A percentile compares a stretch with the other conserved stretches of the same genome.
Evolutionary conservation across 1,284 basidiomycete species (phyloP).

Genomic region (Ustilago nuda): DNA sequence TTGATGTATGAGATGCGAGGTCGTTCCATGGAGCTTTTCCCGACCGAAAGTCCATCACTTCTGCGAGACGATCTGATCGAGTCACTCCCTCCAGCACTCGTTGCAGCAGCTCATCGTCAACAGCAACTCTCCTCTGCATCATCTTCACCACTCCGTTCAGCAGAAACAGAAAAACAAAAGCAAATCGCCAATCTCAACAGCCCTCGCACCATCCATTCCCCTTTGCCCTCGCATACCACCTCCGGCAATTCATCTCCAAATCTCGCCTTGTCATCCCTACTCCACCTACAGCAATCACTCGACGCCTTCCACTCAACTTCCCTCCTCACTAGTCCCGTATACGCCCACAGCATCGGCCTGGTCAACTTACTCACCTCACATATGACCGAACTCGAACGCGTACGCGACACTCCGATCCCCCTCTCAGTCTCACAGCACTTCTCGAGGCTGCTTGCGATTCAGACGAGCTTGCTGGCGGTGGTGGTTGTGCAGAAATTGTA

Average conservation of each 20-base stretch:
- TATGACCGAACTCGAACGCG: constrained; percentile 49
- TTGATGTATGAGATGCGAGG: constrained; percentile 51
- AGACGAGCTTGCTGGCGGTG: constrained; percentile 36
- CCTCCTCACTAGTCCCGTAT: constrained; percentile 27
- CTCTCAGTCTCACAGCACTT: constrained; percentile 38
- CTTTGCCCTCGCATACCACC: not conserved
- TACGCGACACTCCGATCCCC: constrained; percentile 51
- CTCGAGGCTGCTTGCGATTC: constrained; percentile 29
- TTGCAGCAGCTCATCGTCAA: constrained; percentile 14
- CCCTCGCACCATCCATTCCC: constrained; percentile 5
- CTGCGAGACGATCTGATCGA: constrained; percentile 28
- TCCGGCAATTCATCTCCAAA: constrained; percentile 10
- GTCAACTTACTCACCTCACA: constrained; percentile 41
- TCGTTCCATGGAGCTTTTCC: constrained; percentile 11
- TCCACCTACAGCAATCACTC: constrained; percentile 30
- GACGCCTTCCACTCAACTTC: constrained; percentile 26
- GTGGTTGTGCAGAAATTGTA: constrained; percentile 34
- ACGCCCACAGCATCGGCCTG: constrained; percentile 44
- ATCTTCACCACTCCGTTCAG: not conserved
- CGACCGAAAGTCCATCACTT: not conserved
- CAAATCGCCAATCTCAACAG: constrained; percentile 34
- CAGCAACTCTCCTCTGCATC: not conserved
- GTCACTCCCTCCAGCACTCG: constrained; percentile 18
- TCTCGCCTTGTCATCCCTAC: constrained; percentile 27
- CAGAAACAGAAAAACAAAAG: constrained; percentile 25